These are phyloP conservation scores for Dipteronia sinensis DNA, from an alignment of 345 rosid genomes.

Conservation along the genomic window DNA sequence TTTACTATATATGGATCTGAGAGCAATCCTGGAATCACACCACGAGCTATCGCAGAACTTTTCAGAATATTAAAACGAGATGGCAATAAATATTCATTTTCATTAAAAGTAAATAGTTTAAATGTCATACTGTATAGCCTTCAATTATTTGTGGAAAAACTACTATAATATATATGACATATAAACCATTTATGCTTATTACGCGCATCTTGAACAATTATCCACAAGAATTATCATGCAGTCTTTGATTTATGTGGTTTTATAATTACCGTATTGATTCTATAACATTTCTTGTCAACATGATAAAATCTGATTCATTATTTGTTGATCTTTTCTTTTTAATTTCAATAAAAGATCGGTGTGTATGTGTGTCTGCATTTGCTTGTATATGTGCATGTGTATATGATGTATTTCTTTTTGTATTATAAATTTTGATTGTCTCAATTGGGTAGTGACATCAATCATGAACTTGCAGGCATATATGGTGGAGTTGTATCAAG, in stretches of 20 bases:
- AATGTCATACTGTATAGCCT: background rate
- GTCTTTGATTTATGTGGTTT: background rate
- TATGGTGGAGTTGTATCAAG: slow-evolving; percentile 97
- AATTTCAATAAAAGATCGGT: no score
- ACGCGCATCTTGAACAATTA: background rate
- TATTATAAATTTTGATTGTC: background rate
- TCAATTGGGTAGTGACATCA: slow-evolving; percentile 7
- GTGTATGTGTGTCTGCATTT: no score
- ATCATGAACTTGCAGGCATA: slow-evolving; percentile 60
- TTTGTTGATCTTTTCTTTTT: background rate
- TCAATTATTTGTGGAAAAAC: background rate
- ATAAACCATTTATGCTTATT: background rate
- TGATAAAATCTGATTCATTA: background rate
- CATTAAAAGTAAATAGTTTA: slow-evolving; percentile 62
- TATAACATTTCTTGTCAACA: background rate
- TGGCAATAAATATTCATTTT: slow-evolving; percentile 76
- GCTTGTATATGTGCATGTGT: no score
- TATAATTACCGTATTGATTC: background rate
- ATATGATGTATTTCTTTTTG: background rate
- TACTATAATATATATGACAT: background rate
- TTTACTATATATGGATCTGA: slow-evolving; percentile 90
- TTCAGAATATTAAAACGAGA: slow-evolving; percentile 78
- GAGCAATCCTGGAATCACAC: slow-evolving; percentile 80
- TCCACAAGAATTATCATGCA: background rate
- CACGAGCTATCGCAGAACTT: slow-evolving; percentile 86